Evolutionary conservation across 2,329 filamentous ascomycete genomes (phyloP).

Genomic region (Colletotrichum sidae): DNA sequence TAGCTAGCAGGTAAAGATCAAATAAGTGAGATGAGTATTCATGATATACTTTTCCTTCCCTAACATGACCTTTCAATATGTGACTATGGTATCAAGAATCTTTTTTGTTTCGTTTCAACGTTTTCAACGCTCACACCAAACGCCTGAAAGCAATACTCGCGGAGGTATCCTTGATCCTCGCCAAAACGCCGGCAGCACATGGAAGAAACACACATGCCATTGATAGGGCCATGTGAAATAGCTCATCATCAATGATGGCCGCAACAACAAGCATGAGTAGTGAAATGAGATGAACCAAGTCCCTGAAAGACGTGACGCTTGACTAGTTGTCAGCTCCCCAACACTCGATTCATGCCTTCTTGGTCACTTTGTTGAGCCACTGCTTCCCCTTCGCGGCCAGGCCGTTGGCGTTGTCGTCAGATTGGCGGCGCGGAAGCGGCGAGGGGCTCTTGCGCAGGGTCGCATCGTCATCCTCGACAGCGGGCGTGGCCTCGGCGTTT

Average conservation of each 20-base stretch:
- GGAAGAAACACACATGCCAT: not conserved
- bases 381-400: constrained; percentile 59
- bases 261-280: too few relatives aligned
- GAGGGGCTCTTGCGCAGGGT: constrained; percentile 38
- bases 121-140: constrained; percentile 21
- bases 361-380: constrained; percentile 62
- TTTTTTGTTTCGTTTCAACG: constrained; percentile 32
- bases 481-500: constrained; percentile 43
- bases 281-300: too few relatives aligned
- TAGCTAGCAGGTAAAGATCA: too few relatives aligned
- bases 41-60: constrained; percentile 12
- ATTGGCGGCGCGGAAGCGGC: constrained; percentile 24
- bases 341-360: constrained; percentile 51
- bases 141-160: constrained; percentile 1
- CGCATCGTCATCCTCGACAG: constrained; percentile 46
- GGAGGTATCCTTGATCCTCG: not conserved
- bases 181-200: constrained; percentile 4
- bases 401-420: constrained; percentile 40
- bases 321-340: too few relatives aligned
- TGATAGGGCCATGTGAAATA: too few relatives aligned
- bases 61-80: not conserved
- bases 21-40: not conserved
- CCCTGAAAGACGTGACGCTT: too few relatives aligned
- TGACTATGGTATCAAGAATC: constrained; percentile 31
- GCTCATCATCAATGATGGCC: too few relatives aligned